Conservation (phyloP, 495 filamentous ascomycete genomes). For the Annulohypoxylon stygium region DNA sequence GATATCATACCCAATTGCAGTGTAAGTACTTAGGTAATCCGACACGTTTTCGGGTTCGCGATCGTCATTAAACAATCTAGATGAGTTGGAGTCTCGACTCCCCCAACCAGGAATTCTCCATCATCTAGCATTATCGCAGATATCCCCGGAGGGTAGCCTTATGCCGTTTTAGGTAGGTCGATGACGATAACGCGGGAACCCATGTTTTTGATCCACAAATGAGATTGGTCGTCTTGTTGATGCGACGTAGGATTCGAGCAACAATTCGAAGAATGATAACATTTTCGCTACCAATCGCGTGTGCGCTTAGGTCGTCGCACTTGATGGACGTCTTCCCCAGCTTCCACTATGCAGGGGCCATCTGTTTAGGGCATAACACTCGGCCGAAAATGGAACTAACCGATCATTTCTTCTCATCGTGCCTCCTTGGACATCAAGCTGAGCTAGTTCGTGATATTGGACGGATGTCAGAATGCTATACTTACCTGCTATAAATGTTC, state of each 20-base stretch:
- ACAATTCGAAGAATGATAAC: conserved; percentile 21
- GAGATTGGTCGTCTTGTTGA: conserved; percentile 16
- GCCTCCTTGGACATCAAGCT: conserved; percentile 11
- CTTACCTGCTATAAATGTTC: conserved; percentile 10
- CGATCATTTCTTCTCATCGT: conserved; percentile 11
- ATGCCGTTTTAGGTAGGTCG: conserved; percentile 43
- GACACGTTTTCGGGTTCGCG: neutral
- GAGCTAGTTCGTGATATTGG: conserved; percentile 9
- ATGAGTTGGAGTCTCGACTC: conserved; percentile 3
- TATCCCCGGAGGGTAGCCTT: neutral
- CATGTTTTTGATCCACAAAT: conserved; percentile 27
- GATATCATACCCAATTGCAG: neutral
- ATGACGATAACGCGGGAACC: conserved; percentile 32
- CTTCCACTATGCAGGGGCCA: conserved; percentile 22
- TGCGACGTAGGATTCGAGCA: conserved; percentile 32
- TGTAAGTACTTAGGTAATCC: neutral
- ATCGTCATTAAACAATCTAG: neutral
- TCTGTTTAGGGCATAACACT: conserved; percentile 10
- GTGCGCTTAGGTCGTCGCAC: neutral
- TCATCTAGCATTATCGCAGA: neutral
- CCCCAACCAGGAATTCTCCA: neutral
- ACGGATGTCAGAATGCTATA: conserved; percentile 2
- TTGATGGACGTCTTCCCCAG: conserved; percentile 42
- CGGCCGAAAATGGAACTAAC: neutral
- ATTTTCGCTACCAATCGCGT: conserved; percentile 24